Evolutionary conservation across 2,329 filamentous ascomycete species (phyloP), one percentile per base, ranked within the genome.

Genomic region (Ustulina deusta): DNA sequence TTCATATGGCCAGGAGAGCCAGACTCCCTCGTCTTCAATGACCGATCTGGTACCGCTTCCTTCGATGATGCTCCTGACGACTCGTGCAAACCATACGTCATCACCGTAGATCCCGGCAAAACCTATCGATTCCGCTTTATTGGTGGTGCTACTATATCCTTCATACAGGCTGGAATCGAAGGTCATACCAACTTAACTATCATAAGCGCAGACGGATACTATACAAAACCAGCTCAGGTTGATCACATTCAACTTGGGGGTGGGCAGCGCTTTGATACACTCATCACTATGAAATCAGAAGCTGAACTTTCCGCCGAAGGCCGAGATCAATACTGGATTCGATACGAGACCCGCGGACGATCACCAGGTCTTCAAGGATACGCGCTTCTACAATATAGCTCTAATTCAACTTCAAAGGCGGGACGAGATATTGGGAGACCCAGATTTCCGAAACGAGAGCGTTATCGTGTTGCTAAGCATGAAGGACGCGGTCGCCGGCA

Each of bases 91-190:
- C 79, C 85, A 2, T 81, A 83, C 4, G 79, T 88, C 3, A 85
- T 91, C 66, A 81, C 86, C 6, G 86, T 92, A 9, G 79, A 89
- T 42, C 86, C 89, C 0, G 85, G 81, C 11, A 88, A 84, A 74
- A 88, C 84, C 0, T 92, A 91, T 72, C 83, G 89, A 1, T 77
- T 91, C 60, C 83, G 90, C 10, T 86, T 89, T 72, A 84, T 91
- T 49, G 87, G 87, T 3, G 83, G 77, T 0, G 85, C 84, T 0
- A 86, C 86, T 0, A 78, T 91, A 20, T 88, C 86, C 0, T 81
- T 86, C 69, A 77, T 85, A 3, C 82, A 83, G 1, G 71, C 89
- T 2, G 87, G 80, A 0, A 84, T 91, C 46, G 87, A 90, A 68
- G 83, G 76, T 6, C 89, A 92, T 71, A 73, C 80, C 1, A 78